These are phyloP conservation scores for Amaranthus palmeri DNA, from an alignment of 148 eudicot genomes.

Conservation along the genomic window DNA sequence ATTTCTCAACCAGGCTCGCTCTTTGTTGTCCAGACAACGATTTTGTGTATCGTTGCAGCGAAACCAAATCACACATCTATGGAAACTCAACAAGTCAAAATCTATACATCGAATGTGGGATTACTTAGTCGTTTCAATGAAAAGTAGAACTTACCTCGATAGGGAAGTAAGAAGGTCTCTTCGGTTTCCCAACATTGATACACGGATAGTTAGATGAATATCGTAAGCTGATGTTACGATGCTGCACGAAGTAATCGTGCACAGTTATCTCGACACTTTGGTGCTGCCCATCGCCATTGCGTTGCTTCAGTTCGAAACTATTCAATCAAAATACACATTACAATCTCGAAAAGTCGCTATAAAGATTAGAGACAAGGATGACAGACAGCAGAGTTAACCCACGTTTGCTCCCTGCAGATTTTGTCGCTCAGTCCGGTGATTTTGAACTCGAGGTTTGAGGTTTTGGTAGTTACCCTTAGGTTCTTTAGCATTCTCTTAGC, in stretches of 20 bases:
- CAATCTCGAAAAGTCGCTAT: neutral
- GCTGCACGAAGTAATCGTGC: slow-evolving; percentile 48
- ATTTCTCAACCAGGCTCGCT: slow-evolving; percentile 41
- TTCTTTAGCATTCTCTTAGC: slow-evolving; percentile 55
- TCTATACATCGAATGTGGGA: too few species aligned
- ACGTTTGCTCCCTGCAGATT: slow-evolving; percentile 39
- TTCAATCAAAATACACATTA: neutral
- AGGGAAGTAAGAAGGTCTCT: slow-evolving; percentile 58
- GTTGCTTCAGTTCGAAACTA: slow-evolving; percentile 50
- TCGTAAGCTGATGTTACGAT: slow-evolving; percentile 35
- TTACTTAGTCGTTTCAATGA: neutral
- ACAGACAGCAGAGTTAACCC: neutral
- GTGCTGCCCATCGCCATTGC: slow-evolving; percentile 29
- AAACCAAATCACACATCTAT: slow-evolving; percentile 39
- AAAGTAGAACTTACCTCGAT: slow-evolving; percentile 44
- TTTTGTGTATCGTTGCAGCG: slow-evolving; percentile 46
- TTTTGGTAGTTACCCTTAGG: slow-evolving; percentile 37
- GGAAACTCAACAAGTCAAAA: slow-evolving; percentile 4
- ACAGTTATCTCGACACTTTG: slow-evolving; percentile 49
- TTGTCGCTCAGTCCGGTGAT: slow-evolving; percentile 52
- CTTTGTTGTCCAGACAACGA: slow-evolving; percentile 35
- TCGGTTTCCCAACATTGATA: slow-evolving; percentile 67
- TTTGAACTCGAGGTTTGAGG: slow-evolving; percentile 50
- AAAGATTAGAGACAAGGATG: neutral
- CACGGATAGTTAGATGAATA: slow-evolving; percentile 54